Base-by-base conservation (phyloP, 208 protist genomes). In the Porcisia hertigi region DNA sequence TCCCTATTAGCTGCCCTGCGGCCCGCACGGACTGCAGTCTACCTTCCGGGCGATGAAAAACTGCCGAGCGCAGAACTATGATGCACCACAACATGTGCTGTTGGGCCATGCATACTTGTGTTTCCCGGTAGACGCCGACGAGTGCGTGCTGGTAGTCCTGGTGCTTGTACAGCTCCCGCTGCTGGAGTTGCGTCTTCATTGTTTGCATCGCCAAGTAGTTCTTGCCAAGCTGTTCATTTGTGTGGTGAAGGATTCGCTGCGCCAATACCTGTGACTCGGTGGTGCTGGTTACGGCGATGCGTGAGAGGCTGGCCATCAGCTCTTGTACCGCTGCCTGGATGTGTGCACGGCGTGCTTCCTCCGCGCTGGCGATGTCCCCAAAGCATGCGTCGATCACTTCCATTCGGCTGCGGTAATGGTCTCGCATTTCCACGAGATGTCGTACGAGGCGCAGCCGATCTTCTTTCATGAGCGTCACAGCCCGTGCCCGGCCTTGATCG, bases 221-320 rank as follows among this genome's bases (percentile, higher is more conserved):
- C 59, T 75, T 69, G 14, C 84, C 86, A 23, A 93, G 71, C 71
- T 92, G 77, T 49, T 89, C 86, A 73, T 97, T 97, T 9, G 85
- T 85, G 58, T 77, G 75, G 67, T 94, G 91, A 53, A 97, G 88
- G 49, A 88, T 86, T 25, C 90, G 89, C 85, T 97, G 93, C 34
- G 89, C 91, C 18, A 97, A 66, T 23, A 92, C 90, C 74, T 95
- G 93, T 20, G 91, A 92, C 39, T 78, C 88, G 55, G 80, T 92
- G 12, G 94, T 86, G 79, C 87, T 89, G 47, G 75, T 84, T 57
- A 94, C 94, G 59, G 88, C 89, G 71, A 95, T 94, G 41, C 84
- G 82, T 2, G 90, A 83, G 55, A 97, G 83, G 39, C 76, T 62
- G 5, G 89, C 70, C 81, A 97, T 93, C 36, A 95, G 66, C 2